Evolutionary conservation across 345 rosid genomes (phyloP).

Genomic region (Pistacia vera): DNA sequence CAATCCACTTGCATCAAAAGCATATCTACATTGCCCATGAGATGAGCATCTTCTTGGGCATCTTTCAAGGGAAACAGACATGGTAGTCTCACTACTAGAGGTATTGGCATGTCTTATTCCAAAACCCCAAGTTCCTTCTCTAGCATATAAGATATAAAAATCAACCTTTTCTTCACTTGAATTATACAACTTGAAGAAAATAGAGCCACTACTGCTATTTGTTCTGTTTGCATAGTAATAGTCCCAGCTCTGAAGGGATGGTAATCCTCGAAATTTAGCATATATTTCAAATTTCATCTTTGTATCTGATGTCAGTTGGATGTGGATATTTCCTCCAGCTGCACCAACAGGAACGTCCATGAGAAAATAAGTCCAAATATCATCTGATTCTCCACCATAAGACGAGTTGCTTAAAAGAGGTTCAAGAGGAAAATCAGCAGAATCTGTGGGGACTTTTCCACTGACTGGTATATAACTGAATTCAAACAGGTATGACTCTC

Average conservation of each 20-base stretch:
- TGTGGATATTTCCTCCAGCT: slow-evolving; percentile 89
- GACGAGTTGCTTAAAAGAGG: slow-evolving; percentile 77
- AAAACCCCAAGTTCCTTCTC: slow-evolving; percentile 89
- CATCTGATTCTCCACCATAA: slow-evolving; percentile 39
- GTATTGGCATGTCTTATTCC: slow-evolving; percentile 65
- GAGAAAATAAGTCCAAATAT: slow-evolving; percentile 78
- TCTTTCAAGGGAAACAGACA: slow-evolving; percentile 88
- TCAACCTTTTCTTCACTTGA: slow-evolving; percentile 79
- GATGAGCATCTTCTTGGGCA: slow-evolving; percentile 87
- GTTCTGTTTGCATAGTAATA: slow-evolving; percentile 75
- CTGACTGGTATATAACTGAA: slow-evolving; percentile 74
- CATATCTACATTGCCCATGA: slow-evolving; percentile 73
- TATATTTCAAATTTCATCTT: slow-evolving; percentile 68
- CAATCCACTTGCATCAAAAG: slow-evolving; percentile 91
- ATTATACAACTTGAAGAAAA: slow-evolving; percentile 64
- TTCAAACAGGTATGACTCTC: slow-evolving; percentile 66
- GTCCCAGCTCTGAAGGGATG: slow-evolving; percentile 72
- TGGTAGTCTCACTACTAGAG: slow-evolving; percentile 40
- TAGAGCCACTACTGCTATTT: slow-evolving; percentile 58
- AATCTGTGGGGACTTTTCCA: slow-evolving; percentile 50
- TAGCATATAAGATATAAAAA: slow-evolving; percentile 78
- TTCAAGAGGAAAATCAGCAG: slow-evolving; percentile 64
- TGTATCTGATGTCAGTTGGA: slow-evolving; percentile 56
- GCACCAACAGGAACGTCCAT: slow-evolving; percentile 82
- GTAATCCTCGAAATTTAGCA: slow-evolving; percentile 75